A percentile compares a stretch with the other conserved stretches of the same genome.
Conservation (phyloP, 1,139 yeast species). For the Yamadazyma dushanensis region DNA sequence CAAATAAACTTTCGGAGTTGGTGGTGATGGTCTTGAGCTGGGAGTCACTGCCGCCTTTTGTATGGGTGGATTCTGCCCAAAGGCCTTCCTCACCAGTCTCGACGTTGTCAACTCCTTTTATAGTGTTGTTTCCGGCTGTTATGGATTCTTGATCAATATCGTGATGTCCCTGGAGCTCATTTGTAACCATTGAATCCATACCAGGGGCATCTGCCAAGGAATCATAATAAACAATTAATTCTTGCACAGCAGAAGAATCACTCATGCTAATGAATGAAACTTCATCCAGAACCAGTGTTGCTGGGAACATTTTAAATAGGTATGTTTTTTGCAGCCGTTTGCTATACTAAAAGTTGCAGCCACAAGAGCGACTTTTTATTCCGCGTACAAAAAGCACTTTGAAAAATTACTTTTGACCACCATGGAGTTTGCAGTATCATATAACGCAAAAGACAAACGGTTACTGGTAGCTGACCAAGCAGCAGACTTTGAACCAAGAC, state of each 20-base stretch:
- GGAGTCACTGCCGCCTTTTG: background rate
- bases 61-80: no score
- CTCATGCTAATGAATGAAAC: slow-evolving; percentile 4
- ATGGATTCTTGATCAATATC: no score
- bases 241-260: slow-evolving; percentile 4
- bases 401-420: no score
- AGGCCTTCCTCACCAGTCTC: no score
- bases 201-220: background rate
- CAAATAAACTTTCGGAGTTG: slow-evolving; percentile 8
- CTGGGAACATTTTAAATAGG: background rate
- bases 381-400: slow-evolving; percentile 1
- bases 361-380: no score
- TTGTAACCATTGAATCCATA: no score
- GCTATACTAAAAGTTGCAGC: slow-evolving; percentile 1
- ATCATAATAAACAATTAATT: slow-evolving; percentile 6
- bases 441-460: slow-evolving; percentile 31
- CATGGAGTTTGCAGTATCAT: slow-evolving; percentile 13
- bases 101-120: no score
- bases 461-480: slow-evolving; percentile 26
- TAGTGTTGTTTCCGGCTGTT: background rate
- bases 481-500: slow-evolving; percentile 23
- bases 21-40: background rate
- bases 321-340: background rate
- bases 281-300: slow-evolving; percentile 9
- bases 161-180: no score